Base-by-base conservation (phyloP, 1,284 basidiomycete species). In the Sutorius eximius region DNA sequence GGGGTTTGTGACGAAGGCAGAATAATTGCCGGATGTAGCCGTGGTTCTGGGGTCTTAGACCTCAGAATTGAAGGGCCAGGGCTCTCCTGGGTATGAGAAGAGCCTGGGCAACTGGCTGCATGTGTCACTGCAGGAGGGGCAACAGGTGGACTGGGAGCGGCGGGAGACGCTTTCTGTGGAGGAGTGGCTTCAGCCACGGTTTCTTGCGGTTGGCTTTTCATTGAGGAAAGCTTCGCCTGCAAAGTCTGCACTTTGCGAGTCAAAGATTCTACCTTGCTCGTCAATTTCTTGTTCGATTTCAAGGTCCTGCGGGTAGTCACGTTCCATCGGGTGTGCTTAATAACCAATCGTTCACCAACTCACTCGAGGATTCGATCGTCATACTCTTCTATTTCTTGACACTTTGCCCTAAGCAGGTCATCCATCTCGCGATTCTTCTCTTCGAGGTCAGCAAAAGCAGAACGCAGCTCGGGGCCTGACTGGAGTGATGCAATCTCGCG, bases 301-400 rank as follows among this genome's bases (percentile, higher is more conserved):
- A 89, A 68, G 66, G 88, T 79, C 61, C 88, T 91, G 57, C 41
- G 9, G 51, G 40, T 33, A 40, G 24, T 45, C 45, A 30, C 37
- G 20, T 24, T 52, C 49, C 41, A 44, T 30, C 18, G 36, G 9
- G 20, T 32, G 41, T 15, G 45, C 45, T 32, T 24, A 42, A 53
- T n/a, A 40, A 47, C 45, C 33, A 55, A 46, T 16, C 18, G 16
- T 30, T n/a, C 45, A 42, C 45, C 38, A 22, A 79, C 88, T 61
- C 71, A 91, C 89, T 86, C 86, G 55, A 91, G 82, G 55, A 84
- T 82, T 40, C 82, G 82, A 66, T 91, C 89, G 60, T 91, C 89
- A 54, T 90, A 88, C 60, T 87, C 86, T 65, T 91, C 89, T 55
- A 91, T 89, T 71, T 91, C 89, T n/a, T 77, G 70, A 59, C 83